These are phyloP conservation scores for Berkeleyomyces basicola DNA, from an alignment of 2,329 filamentous ascomycete species.

Conservation along the genomic window DNA sequence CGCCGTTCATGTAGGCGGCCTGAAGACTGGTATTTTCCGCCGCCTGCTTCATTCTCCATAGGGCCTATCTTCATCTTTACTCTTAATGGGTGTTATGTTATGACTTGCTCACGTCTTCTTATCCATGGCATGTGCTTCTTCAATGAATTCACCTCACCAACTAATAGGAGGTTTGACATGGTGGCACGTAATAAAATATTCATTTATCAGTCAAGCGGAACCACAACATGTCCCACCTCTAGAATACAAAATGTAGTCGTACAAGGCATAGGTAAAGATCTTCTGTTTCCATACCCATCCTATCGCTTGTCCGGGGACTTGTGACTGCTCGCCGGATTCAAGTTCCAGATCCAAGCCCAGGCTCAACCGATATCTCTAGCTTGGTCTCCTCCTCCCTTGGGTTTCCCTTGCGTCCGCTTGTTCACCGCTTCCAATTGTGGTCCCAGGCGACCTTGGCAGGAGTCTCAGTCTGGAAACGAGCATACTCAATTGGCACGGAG, in stretches of 20 bases:
- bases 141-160: neutral
- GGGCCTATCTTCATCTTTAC: neutral
- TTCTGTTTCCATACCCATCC: neutral
- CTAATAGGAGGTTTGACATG: neutral
- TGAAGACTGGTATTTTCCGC: neutral
- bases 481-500: slow-evolving; percentile 83
- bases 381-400: neutral
- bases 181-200: neutral
- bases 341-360: neutral
- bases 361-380: neutral
- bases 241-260: slow-evolving; percentile 9
- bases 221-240: neutral
- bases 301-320: neutral
- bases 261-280: neutral
- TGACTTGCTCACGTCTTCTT: too few relatives aligned
- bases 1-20: neutral
- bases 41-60: neutral
- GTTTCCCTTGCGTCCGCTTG: neutral
- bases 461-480: slow-evolving; percentile 66
- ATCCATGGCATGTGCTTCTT: neutral
- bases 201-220: neutral
- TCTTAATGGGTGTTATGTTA: neutral
- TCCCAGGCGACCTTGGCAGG: slow-evolving; percentile 75
- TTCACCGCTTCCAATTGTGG: slow-evolving; percentile 62
- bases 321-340: neutral